Evolutionary conservation across 2,329 filamentous ascomycete species (phyloP).

Genomic region (Phyllosticta paracitricarpa): DNA sequence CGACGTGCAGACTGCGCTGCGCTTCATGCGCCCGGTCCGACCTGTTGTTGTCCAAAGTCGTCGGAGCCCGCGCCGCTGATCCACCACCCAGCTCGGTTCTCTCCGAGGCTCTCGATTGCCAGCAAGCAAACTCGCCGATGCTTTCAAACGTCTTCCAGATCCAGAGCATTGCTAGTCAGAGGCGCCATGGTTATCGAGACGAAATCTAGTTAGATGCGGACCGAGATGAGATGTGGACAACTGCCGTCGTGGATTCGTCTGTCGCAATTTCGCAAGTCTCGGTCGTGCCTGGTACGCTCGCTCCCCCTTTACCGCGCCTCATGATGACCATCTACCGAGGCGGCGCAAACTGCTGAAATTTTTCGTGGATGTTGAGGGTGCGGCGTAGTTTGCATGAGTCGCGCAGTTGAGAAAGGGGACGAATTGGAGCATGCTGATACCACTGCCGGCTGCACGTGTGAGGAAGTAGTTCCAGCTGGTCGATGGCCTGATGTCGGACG

Average conservation of each 20-base stretch:
- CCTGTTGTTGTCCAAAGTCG: neutral
- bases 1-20: slow-evolving; percentile 2
- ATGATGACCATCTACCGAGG: neutral
- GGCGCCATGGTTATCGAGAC: neutral
- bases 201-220: neutral
- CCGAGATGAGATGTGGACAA: neutral
- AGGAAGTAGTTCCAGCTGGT: neutral
- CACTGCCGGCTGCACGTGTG: neutral
- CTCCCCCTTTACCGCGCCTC: neutral
- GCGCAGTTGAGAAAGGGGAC: neutral
- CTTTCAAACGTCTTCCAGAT: neutral
- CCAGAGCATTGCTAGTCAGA: neutral
- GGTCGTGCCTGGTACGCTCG: neutral
- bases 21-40: neutral
- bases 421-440: neutral
- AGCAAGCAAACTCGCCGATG: neutral
- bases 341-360: neutral
- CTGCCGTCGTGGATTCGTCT: neutral
- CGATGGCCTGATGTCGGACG: neutral
- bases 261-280: neutral
- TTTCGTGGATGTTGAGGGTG: neutral
- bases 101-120: neutral
- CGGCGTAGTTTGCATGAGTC: neutral
- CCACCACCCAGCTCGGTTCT: neutral
- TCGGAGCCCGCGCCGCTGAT: neutral